Percentiles rank a stretch among this genome's conserved stretches.
Evolutionary conservation across 768 basidiomycete species (phyloP).

Genomic region (Psilocybe tampanensis): DNA sequence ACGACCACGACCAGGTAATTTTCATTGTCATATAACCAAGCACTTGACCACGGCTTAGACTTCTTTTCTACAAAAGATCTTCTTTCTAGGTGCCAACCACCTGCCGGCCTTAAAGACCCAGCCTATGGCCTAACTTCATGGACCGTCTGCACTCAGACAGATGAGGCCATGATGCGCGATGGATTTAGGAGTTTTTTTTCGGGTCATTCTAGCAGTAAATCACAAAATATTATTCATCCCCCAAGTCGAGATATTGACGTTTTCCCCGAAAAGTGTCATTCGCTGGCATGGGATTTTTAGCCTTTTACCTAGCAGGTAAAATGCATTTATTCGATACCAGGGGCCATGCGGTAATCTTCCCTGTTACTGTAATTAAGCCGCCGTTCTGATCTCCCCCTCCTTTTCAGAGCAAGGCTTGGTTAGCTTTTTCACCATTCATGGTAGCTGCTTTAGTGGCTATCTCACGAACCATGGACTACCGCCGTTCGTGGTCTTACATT

Average conservation of each 20-base stretch:
- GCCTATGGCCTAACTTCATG: constrained; percentile 73
- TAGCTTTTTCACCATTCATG: constrained; percentile 73
- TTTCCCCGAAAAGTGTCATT: constrained; percentile 77
- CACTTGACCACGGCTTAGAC: not conserved
- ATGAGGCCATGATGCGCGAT: constrained; percentile 61
- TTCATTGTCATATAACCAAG: not conserved
- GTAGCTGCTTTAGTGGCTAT: constrained; percentile 82
- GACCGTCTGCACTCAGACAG: constrained; percentile 77
- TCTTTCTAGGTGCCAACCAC: constrained; percentile 73
- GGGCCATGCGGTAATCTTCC: constrained; percentile 62
- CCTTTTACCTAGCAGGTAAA: constrained; percentile 91
- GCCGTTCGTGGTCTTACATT: constrained; percentile 55
- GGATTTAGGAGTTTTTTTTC: constrained; percentile 94
- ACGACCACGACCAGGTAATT: constrained; percentile 80
- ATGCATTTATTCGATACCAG: constrained; percentile 85
- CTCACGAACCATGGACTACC: constrained; percentile 89
- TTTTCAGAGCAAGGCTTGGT: constrained; percentile 73
- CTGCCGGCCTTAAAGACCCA: constrained; percentile 62
- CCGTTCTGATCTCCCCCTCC: constrained; percentile 8
- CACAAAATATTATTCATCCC: not conserved
- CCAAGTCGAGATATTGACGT: constrained; percentile 2
- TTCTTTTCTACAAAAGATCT: constrained; percentile 44
- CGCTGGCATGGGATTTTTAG: constrained; percentile 87
- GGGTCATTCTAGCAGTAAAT: constrained; percentile 86
- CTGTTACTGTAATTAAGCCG: not conserved